These are phyloP conservation scores for Bremia lactucae DNA, from an alignment of 352 stramenopile genomes.

Conservation along the genomic window DNA sequence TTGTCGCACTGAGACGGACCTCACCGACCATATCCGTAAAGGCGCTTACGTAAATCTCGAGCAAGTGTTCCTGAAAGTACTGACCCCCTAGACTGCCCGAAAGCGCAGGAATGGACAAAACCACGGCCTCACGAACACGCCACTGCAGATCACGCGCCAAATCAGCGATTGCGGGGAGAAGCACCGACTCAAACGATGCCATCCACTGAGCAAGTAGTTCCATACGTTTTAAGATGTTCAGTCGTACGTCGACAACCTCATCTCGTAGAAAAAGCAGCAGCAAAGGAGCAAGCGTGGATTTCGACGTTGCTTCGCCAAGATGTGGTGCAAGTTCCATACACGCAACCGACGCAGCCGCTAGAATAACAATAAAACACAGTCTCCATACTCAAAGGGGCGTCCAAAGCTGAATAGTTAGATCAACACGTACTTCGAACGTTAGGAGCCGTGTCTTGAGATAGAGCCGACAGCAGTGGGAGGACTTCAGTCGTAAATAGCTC, in stretches of 20 bases:
- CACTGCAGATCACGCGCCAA: slow-evolving; percentile 90
- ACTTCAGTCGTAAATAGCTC: slow-evolving; percentile 87
- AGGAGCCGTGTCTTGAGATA: slow-evolving; percentile 88
- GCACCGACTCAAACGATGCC: slow-evolving; percentile 70
- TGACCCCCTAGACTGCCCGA: slow-evolving; percentile 75
- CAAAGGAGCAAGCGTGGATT: slow-evolving; percentile 68
- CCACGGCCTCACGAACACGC: slow-evolving; percentile 89
- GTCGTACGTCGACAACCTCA: slow-evolving; percentile 87
- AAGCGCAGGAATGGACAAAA: slow-evolving; percentile 84
- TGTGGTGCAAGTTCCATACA: slow-evolving; percentile 91
- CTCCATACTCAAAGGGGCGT: slow-evolving; percentile 3
- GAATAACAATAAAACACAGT: slow-evolving; percentile 3
- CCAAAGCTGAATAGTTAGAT: not conserved
- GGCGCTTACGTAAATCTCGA: slow-evolving; percentile 85
- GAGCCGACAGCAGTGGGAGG: slow-evolving; percentile 77
- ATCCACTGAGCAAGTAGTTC: slow-evolving; percentile 86
- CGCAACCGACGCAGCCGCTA: slow-evolving; percentile 69
- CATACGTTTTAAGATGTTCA: slow-evolving; percentile 92
- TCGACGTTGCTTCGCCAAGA: slow-evolving; percentile 85
- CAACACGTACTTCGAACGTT: slow-evolving; percentile 72
- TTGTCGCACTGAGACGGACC: slow-evolving; percentile 89
- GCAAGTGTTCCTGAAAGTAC: slow-evolving; percentile 80
- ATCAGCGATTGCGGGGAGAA: slow-evolving; percentile 82
- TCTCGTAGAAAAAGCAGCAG: slow-evolving; percentile 77
- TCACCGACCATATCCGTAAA: slow-evolving; percentile 91